These are phyloP conservation scores for Exidia glandulosa DNA, from an alignment of 768 basidiomycete genomes.

Conservation along the genomic window DNA sequence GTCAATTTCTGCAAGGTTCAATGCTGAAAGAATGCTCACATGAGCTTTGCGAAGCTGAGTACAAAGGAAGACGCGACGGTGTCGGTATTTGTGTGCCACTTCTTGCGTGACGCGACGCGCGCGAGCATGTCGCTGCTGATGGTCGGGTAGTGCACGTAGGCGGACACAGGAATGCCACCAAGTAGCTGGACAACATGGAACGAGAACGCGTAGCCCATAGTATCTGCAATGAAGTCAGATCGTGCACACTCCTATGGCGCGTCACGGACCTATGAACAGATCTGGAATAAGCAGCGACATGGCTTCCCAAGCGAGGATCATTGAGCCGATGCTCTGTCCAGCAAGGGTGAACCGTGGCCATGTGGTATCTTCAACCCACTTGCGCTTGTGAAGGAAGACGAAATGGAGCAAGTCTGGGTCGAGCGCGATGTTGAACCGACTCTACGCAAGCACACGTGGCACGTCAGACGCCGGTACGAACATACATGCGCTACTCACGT, in stretches of 20 bases:
- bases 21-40: slow-evolving; percentile 29
- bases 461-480: neutral
- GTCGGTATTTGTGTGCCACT: slow-evolving; percentile 52
- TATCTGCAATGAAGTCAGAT: slow-evolving; percentile 41
- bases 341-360: slow-evolving; percentile 90
- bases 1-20: neutral
- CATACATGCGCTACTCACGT: slow-evolving; percentile 35
- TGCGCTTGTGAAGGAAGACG: slow-evolving; percentile 62
- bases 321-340: slow-evolving; percentile 83
- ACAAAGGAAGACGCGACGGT: slow-evolving; percentile 42
- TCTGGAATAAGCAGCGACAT: slow-evolving; percentile 73
- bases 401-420: slow-evolving; percentile 60
- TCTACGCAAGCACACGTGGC: slow-evolving; percentile 27
- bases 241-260: neutral
- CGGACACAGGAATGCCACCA: slow-evolving; percentile 60
- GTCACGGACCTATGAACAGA: slow-evolving; percentile 68
- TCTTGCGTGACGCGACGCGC: slow-evolving; percentile 51
- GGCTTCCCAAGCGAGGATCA: slow-evolving; percentile 76
- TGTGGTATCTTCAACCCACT: slow-evolving; percentile 64
- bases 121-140: slow-evolving; percentile 91
- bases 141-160: slow-evolving; percentile 94
- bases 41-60: slow-evolving; percentile 49
- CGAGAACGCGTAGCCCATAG: slow-evolving; percentile 97
- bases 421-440: slow-evolving; percentile 70
- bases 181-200: slow-evolving; percentile 65